A percentile compares a stretch with the other conserved stretches of the same genome.
These are phyloP conservation scores for Amoebophrya sp. DNA, from an alignment of 169 alveolate species.

Conservation along the genomic window DNA sequence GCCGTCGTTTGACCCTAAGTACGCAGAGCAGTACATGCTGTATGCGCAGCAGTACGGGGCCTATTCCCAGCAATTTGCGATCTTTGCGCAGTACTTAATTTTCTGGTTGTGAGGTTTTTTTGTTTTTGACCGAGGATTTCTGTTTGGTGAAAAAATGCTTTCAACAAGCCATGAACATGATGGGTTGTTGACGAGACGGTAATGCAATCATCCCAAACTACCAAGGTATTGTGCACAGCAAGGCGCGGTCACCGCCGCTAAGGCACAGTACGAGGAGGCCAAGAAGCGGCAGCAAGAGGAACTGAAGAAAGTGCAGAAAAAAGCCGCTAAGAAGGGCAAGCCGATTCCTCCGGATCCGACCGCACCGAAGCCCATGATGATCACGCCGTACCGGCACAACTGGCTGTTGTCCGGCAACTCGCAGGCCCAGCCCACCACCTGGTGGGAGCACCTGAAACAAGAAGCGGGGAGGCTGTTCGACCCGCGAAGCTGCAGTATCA, in stretches of 20 bases:
- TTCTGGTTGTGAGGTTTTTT: too few relatives aligned
- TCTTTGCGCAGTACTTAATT: neutral
- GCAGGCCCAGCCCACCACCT: neutral
- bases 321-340: neutral
- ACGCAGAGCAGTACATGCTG: constrained; percentile 23
- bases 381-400: constrained; percentile 23
- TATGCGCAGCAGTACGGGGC: constrained; percentile 20
- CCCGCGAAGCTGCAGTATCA: neutral
- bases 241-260: neutral
- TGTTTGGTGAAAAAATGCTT: too few relatives aligned
- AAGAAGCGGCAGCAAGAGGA: neutral
- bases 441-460: neutral
- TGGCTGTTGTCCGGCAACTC: neutral
- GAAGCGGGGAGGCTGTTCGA: neutral
- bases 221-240: constrained; percentile 1
- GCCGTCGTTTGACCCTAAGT: neutral
- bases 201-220: too few relatives aligned
- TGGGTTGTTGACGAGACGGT: too few relatives aligned
- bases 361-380: neutral
- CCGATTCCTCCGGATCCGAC: neutral
- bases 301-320: neutral
- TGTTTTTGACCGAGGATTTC: too few relatives aligned
- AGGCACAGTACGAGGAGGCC: neutral
- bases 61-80: neutral
- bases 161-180: too few relatives aligned